A percentile compares a stretch with the other conserved stretches of the same genome.
phyloP scores from a whole-genome alignment of 2,329 filamentous ascomycete genomes.

The Apiospora phragmitis region DNA sequence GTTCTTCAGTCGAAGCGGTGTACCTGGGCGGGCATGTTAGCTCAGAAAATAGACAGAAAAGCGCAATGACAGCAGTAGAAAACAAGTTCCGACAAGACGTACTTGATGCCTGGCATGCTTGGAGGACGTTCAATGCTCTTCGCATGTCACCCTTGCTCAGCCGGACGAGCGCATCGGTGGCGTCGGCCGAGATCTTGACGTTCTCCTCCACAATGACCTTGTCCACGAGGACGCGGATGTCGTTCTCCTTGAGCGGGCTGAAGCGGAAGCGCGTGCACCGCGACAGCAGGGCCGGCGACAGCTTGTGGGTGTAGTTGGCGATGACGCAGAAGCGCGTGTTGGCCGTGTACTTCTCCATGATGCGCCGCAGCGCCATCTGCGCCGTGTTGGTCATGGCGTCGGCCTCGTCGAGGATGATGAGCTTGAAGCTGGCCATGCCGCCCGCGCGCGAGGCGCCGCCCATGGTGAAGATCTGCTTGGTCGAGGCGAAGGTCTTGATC shows the following conservation, averaged over 20 bases:
- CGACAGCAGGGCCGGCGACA: conserved; percentile 88
- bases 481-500: conserved; percentile 98
- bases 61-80: background rate
- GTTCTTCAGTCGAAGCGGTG: conserved; percentile 63
- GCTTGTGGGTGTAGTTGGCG: conserved; percentile 97
- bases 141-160: conserved; percentile 97
- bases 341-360: conserved; percentile 99
- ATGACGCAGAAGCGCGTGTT: conserved; percentile 99
- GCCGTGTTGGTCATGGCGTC: conserved; percentile 99
- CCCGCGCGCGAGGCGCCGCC: conserved; percentile 50
- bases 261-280: conserved; percentile 95
- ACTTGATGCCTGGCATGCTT: conserved; percentile 95
- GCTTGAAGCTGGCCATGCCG: conserved; percentile 77
- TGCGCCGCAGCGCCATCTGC: conserved; percentile 93
- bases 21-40: conserved; percentile 36
- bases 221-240: conserved; percentile 84
- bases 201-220: conserved; percentile 85
- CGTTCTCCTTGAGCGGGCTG: conserved; percentile 84
- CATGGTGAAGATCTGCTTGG: conserved; percentile 88
- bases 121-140: conserved; percentile 88
- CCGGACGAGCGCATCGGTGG: conserved; percentile 78
- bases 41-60: background rate
- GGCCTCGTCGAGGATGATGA: conserved; percentile 98
- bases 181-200: conserved; percentile 79
- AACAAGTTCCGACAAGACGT: conserved; percentile 35